Evolutionary conservation across 208 protist genomes (phyloP), one percentile per base, ranked within the genome.

Genomic region (Acanthamoeba sp.): DNA sequence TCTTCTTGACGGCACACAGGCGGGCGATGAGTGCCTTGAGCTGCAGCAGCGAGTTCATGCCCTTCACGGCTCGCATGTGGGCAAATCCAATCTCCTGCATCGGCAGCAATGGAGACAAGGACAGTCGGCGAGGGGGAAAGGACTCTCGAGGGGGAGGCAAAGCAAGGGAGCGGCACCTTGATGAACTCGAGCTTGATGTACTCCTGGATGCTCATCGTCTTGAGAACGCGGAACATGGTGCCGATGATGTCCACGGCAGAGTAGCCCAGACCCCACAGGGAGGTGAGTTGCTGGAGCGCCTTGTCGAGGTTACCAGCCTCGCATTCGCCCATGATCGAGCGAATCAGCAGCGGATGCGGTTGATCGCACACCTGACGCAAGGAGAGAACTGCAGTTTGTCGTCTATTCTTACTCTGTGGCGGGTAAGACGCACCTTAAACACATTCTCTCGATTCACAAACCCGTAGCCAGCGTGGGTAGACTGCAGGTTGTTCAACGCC

Each of bases 401-500:
- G 16, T 62, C 22, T 62, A 22, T 22, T 16, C 55, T 14, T 62
- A 22, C 18, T 59, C 0, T 16, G 55, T 62, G 55, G 7, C 0
- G 55, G 29, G 9, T 5, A 29, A 50, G 38, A 93, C 12, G 36
- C 73, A 99, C 99, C 95, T 99, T 99, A 85, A 99, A 99, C 10
- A 99, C 99, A 95, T 99, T 99, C n/a, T 99, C 98, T 1, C 96
- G 96, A 89, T 97, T 99, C 5, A 99, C 98, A 7, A 98, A 91
- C 2, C 98, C 98, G 96, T 99, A 99, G 62, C 99, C 99, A 18
- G 97, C 97, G 80, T 96, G 95, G 24, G 99, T 99, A 0, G 99
- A 98, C 97, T 99, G 99, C 55, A 99, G 95, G 36, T 99, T 99
- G 97, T 99, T 99, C 32, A 99, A 96, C 9, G 99, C 99, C 71